A percentile compares a stretch with the other conserved stretches of the same genome.
phyloP scores from a whole-genome alignment of 768 basidiomycete species.

The Macrocybe gigantea region DNA sequence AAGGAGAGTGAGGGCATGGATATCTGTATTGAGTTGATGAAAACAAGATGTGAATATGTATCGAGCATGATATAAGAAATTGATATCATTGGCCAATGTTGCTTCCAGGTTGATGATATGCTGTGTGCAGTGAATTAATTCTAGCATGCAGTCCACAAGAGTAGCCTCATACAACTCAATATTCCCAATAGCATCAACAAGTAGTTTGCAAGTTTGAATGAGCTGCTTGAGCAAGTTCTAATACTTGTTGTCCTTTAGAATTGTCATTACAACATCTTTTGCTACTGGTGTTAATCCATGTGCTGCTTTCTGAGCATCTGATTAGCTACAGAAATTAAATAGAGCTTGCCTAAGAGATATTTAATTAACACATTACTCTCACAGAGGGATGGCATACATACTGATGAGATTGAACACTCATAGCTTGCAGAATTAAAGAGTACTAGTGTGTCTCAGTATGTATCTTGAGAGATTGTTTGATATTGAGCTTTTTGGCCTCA shows the following conservation, averaged over 20 bases:
- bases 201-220: constrained; percentile 18
- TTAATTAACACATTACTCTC: too few species aligned
- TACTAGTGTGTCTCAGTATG: constrained; percentile 20
- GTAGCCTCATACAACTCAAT: not conserved
- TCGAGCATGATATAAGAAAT: too few species aligned
- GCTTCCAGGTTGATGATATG: too few species aligned
- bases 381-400: too few species aligned
- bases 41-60: too few species aligned
- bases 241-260: constrained; percentile 20
- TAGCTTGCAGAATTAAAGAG: constrained; percentile 14
- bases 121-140: not conserved
- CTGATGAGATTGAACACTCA: constrained; percentile 14
- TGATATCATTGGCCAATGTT: too few species aligned
- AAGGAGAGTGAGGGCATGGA: too few species aligned
- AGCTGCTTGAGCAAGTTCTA: too few species aligned
- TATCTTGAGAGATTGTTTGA: constrained; percentile 16
- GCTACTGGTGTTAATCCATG: constrained; percentile 15
- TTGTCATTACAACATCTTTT: constrained; percentile 13
- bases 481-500: constrained; percentile 6
- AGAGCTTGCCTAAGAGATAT: constrained; percentile 3
- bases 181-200: constrained; percentile 19
- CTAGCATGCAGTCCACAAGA: not conserved
- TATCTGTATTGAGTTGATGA: too few species aligned
- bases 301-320: constrained; percentile 6
- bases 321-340: constrained; percentile 1